These are phyloP conservation scores for Pseudogymnoascus sp. DNA, from an alignment of 2,329 filamentous ascomycete species.

Conservation along the genomic window DNA sequence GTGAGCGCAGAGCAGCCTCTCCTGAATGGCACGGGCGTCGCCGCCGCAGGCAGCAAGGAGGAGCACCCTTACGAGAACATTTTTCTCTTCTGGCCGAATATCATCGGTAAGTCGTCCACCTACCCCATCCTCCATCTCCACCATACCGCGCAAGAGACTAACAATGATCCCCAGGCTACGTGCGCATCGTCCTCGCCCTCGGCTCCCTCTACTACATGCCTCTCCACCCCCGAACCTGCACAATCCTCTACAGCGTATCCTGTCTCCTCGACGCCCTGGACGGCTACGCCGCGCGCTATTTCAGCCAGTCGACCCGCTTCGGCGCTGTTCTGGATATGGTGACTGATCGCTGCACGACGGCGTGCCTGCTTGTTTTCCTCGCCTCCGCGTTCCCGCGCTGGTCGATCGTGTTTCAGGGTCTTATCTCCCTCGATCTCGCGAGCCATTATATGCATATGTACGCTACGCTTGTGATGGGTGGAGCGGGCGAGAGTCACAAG, in stretches of 20 bases:
- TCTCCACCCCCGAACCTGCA: slow-evolving; percentile 92
- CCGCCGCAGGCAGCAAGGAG: slow-evolving; percentile 29
- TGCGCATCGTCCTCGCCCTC: slow-evolving; percentile 71
- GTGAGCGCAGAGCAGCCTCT: slow-evolving; percentile 17
- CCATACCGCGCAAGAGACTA: background rate
- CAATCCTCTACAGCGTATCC: slow-evolving; percentile 82
- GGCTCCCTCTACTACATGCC: slow-evolving; percentile 99
- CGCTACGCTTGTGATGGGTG: slow-evolving; percentile 81
- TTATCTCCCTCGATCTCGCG: slow-evolving; percentile 87
- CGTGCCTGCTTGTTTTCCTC: slow-evolving; percentile 89
- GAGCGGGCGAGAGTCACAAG: slow-evolving; percentile 77
- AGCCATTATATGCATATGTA: slow-evolving; percentile 99
- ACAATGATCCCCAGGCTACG: slow-evolving; percentile 51
- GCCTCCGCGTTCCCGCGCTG: slow-evolving; percentile 91
- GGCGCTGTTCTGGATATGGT: slow-evolving; percentile 98
- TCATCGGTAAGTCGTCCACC: slow-evolving; percentile 53
- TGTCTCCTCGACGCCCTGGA: slow-evolving; percentile 94
- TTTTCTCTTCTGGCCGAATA: slow-evolving; percentile 73
- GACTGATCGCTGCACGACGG: slow-evolving; percentile 93
- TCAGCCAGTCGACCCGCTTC: slow-evolving; percentile 90
- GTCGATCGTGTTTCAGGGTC: slow-evolving; percentile 86
- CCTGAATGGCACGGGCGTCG: slow-evolving; percentile 42
- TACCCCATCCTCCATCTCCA: background rate
- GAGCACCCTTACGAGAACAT: slow-evolving; percentile 58
- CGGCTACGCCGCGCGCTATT: slow-evolving; percentile 78